A percentile compares a stretch with the other conserved stretches of the same genome.
Conservation (phyloP, 331 rosid genomes). For the Pyrus hybrid region DNA sequence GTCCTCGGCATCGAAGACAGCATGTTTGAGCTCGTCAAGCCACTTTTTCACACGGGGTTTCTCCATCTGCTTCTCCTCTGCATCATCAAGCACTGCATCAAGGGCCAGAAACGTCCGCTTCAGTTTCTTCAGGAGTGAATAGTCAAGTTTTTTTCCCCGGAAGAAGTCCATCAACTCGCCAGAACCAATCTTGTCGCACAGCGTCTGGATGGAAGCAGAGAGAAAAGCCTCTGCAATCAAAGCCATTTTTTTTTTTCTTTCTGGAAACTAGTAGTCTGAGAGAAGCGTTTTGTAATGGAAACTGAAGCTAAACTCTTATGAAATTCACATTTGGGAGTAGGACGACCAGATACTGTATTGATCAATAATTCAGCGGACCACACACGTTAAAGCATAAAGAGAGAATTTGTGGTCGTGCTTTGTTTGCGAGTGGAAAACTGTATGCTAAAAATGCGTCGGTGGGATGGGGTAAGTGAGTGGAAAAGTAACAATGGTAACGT, state of each 20-base stretch:
- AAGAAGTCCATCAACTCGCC: background rate
- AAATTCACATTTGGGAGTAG: too few relatives aligned
- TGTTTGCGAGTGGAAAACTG: too few relatives aligned
- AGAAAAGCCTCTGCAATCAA: background rate
- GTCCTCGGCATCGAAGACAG: constrained; percentile 18
- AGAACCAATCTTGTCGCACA: background rate
- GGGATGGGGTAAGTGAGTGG: too few relatives aligned
- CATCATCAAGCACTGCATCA: constrained; percentile 11
- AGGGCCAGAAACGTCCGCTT: background rate
- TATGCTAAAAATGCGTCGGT: too few relatives aligned
- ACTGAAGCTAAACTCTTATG: background rate
- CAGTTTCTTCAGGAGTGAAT: background rate
- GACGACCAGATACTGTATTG: too few relatives aligned
- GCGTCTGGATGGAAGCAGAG: background rate
- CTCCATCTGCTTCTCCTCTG: constrained; percentile 21
- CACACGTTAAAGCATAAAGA: too few relatives aligned
- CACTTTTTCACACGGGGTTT: background rate
- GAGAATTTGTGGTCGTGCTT: too few relatives aligned
- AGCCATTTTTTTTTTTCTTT: background rate
- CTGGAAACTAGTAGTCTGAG: background rate
- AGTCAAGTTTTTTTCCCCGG: background rate
- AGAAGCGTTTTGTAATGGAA: background rate
- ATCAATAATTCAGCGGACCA: too few relatives aligned
- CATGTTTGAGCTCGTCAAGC: background rate
- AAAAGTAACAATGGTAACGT: too few relatives aligned